These are phyloP conservation scores for Pseudogymnoascus sp. DNA, from an alignment of 2,329 filamentous ascomycete species.

Conservation along the genomic window DNA sequence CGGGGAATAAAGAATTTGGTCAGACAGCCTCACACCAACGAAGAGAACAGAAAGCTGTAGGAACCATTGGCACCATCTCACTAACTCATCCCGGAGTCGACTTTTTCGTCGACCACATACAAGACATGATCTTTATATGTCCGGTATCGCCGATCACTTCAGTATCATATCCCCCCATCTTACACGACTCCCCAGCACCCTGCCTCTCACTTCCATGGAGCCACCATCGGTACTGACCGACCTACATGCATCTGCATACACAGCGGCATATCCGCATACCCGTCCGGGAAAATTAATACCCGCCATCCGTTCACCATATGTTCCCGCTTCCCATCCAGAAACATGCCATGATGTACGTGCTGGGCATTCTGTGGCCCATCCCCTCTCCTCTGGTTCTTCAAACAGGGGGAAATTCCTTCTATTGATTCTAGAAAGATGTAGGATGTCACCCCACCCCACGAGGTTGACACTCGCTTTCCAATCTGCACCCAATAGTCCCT, in stretches of 20 bases:
- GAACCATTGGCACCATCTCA: background rate
- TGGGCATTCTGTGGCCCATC: background rate
- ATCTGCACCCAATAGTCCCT: background rate
- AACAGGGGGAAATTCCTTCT: background rate
- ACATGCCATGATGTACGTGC: background rate
- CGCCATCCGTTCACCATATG: background rate
- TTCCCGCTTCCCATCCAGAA: background rate
- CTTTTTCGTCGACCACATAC: background rate
- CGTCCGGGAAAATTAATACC: background rate
- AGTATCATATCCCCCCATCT: background rate
- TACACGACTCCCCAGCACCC: background rate
- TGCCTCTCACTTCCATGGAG: background rate
- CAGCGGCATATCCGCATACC: background rate
- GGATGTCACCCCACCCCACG: background rate
- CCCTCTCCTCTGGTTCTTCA: background rate
- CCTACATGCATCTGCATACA: background rate
- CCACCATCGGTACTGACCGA: background rate
- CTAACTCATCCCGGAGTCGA: background rate
- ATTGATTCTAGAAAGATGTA: background rate
- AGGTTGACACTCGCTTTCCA: background rate
- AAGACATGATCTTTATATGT: background rate
- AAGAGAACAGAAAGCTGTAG: background rate
- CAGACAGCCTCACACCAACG: background rate
- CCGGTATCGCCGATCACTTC: background rate
- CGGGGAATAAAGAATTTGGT: background rate